Conservation (phyloP, 108 stramenopile species). For the Skeletonema costatum region DNA sequence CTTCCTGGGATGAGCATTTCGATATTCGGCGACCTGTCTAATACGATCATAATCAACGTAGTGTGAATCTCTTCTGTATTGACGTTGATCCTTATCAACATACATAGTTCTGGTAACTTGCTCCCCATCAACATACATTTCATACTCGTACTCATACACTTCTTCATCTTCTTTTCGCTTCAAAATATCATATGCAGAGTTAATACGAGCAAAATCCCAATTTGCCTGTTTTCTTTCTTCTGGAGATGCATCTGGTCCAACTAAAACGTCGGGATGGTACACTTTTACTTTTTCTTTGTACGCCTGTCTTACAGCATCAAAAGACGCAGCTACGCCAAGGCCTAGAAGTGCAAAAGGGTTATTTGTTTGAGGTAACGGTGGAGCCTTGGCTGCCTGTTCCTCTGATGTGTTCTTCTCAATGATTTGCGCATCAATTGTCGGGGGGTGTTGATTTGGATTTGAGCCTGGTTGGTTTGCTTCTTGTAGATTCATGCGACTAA, state of each 20-base stretch:
- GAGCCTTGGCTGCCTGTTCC: slow-evolving; percentile 3
- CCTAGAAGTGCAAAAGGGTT: slow-evolving; percentile 21
- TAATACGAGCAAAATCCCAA: slow-evolving; percentile 33
- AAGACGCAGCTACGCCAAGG: background rate
- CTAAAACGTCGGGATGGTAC: slow-evolving; percentile 25
- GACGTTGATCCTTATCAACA: background rate
- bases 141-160: slow-evolving; percentile 15
- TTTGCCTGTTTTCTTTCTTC: slow-evolving; percentile 33
- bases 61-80: slow-evolving; percentile 7
- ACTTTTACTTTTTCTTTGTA: slow-evolving; percentile 23
- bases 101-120: slow-evolving; percentile 5
- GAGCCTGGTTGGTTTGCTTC: background rate
- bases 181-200: slow-evolving; percentile 28
- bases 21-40: slow-evolving; percentile 14
- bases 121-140: slow-evolving; percentile 11
- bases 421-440: background rate
- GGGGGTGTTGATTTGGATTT: background rate
- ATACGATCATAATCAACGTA: slow-evolving; percentile 20
- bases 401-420: background rate
- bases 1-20: slow-evolving; percentile 13
- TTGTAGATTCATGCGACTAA: background rate
- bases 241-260: slow-evolving; percentile 18
- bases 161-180: slow-evolving; percentile 22
- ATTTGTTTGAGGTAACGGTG: slow-evolving; percentile 16
- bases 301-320: slow-evolving; percentile 14